Percentiles rank a stretch among this genome's conserved stretches.
phyloP scores from a whole-genome alignment of 2,329 filamentous ascomycete genomes.

The Didymella pinodella region DNA sequence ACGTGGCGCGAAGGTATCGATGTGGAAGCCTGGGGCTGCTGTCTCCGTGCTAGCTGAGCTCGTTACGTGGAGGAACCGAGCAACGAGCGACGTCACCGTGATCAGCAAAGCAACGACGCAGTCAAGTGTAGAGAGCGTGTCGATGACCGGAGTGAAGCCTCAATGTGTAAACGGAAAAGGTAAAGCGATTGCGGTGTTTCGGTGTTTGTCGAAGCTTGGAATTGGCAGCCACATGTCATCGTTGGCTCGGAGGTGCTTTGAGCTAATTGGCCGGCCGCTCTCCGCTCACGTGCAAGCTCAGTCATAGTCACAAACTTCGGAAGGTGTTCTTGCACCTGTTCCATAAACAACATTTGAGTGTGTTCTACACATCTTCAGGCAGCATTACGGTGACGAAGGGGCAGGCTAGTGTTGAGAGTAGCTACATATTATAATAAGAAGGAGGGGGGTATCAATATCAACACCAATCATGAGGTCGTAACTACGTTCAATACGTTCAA shows the following conservation, averaged over 20 bases:
- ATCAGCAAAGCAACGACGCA: slow-evolving; percentile 25
- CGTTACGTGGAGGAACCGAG: slow-evolving; percentile 35
- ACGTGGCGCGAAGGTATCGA: slow-evolving; percentile 21
- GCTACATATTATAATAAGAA: slow-evolving; percentile 1
- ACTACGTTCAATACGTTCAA: slow-evolving; percentile 4
- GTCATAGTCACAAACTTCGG: too few relatives aligned
- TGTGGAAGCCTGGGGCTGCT: slow-evolving; percentile 37
- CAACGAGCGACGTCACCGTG: slow-evolving; percentile 31
- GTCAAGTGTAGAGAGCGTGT: slow-evolving; percentile 6
- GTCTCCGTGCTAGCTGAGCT: slow-evolving; percentile 22
- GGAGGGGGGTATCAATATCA: slow-evolving; percentile 35
- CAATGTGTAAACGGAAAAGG: slow-evolving; percentile 5
- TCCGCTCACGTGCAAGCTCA: slow-evolving; percentile 5
- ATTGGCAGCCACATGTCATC: slow-evolving; percentile 43
- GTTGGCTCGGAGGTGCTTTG: slow-evolving; percentile 39
- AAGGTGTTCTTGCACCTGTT: too few relatives aligned
- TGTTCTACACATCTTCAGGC: too few relatives aligned
- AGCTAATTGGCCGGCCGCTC: slow-evolving; percentile 31
- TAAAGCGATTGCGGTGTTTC: slow-evolving; percentile 19
- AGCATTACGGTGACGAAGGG: too few relatives aligned
- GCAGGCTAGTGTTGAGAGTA: background rate
- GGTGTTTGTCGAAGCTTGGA: slow-evolving; percentile 29
- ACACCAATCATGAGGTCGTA: slow-evolving; percentile 19
- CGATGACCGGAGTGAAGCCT: background rate
- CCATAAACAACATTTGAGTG: too few relatives aligned